These are phyloP conservation scores for Phytophthora chlamydospora DNA, from an alignment of 352 stramenopile species.

Conservation along the genomic window DNA sequence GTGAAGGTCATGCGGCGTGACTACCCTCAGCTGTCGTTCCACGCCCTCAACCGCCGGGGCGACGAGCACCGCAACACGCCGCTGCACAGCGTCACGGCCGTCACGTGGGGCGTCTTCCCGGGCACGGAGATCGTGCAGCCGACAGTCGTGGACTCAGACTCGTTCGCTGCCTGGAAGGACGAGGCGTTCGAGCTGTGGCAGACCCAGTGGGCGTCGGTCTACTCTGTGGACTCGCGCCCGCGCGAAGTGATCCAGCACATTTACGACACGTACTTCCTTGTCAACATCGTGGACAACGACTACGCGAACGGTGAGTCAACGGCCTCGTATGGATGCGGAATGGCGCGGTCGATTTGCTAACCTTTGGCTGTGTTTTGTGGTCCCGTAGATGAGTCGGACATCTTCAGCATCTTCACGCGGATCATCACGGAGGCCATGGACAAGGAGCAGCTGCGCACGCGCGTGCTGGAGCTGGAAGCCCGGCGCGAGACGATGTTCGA, in stretches of 20 bases:
- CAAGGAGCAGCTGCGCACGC: constrained; percentile 70
- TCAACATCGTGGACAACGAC: constrained; percentile 99
- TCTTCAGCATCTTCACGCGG: constrained; percentile 84
- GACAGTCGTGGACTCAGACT: constrained; percentile 97
- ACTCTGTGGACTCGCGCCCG: constrained; percentile 85
- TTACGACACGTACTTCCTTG: constrained; percentile 96
- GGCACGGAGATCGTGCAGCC: constrained; percentile 93
- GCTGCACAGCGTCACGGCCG: constrained; percentile 90
- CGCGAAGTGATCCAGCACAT: constrained; percentile 83
- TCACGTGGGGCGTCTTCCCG: constrained; percentile 99
- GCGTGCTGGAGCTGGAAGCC: constrained; percentile 73
- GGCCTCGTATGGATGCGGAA: no score
- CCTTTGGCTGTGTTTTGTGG: constrained; percentile 4
- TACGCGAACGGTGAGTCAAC: constrained; percentile 78
- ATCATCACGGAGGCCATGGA: constrained; percentile 87
- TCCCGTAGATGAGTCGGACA: constrained; percentile 69
- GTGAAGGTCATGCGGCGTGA: constrained; percentile 60
- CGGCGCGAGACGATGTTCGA: constrained; percentile 84
- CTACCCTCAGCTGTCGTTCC: constrained; percentile 81
- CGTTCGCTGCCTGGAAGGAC: constrained; percentile 94
- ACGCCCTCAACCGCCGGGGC: constrained; percentile 71
- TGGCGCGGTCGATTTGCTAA: constrained; percentile 9
- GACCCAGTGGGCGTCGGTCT: constrained; percentile 96
- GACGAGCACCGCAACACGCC: constrained; percentile 81
- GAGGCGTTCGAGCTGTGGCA: constrained; percentile 98